These are phyloP conservation scores for Populus tomentosa DNA, from an alignment of 441 rosid genomes.

Conservation along the genomic window DNA sequence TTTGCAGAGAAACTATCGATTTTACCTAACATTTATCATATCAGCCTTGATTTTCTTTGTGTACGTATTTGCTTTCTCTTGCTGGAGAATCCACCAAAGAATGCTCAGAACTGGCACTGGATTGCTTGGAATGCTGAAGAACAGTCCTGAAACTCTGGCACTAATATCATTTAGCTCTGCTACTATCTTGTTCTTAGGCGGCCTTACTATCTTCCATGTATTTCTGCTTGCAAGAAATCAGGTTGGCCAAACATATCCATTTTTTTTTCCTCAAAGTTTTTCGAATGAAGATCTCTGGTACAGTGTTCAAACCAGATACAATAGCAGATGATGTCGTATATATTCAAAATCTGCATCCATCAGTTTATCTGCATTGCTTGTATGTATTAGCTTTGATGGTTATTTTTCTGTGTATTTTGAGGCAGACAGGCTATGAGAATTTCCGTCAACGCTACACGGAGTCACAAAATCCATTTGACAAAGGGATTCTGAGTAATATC, in stretches of 20 bases:
- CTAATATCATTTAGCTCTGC: conserved; percentile 31
- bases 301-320: too few relatives aligned
- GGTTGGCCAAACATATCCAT: conserved; percentile 20
- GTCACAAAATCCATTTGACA: conserved; percentile 36
- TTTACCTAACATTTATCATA: conserved; percentile 32
- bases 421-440: conserved; percentile 51
- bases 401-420: neutral
- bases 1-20: conserved; percentile 50
- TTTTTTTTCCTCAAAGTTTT: neutral
- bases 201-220: conserved; percentile 38
- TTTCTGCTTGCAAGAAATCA: conserved; percentile 40
- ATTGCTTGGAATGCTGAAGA: conserved; percentile 21
- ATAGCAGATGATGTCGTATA: neutral
- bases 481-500: conserved; percentile 31
- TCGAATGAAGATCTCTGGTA: neutral
- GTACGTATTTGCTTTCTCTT: conserved; percentile 36
- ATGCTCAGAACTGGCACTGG: conserved; percentile 16
- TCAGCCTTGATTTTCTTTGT: conserved; percentile 35
- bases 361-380: neutral
- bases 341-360: neutral
- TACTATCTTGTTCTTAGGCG: conserved; percentile 38
- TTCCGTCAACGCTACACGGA: conserved; percentile 21
- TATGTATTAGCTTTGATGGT: neutral
- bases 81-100: conserved; percentile 33
- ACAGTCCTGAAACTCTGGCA: conserved; percentile 31